Base-by-base conservation (phyloP, 768 basidiomycete genomes). In the Amanita inopinata region DNA sequence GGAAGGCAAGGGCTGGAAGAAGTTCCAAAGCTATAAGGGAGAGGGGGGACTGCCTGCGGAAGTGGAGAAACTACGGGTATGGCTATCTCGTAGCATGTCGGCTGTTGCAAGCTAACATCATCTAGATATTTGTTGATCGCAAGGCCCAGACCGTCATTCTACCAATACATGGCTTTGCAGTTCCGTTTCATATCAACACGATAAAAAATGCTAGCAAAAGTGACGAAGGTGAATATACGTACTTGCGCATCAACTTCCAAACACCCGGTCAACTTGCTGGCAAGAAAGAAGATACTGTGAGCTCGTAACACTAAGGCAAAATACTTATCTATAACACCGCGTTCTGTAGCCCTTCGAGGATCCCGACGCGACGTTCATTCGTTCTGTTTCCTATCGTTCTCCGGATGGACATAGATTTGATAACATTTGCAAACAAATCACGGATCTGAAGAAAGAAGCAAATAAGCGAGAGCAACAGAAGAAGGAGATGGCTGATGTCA, bases 181-280 rank as follows among this genome's bases (percentile, higher is more conserved):
- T 94, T 0, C 92, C 94, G 0, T 97, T 94, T 70, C 96, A 99
- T 57, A 93, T 98, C 63, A 94, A 94, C 56, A 91, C 91, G 1
- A 90, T 99, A 50, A 98, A 99, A 66, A 98, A 94, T 57, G 87
- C 84, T 22, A 92, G 86, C 69, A 98, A 98, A 67, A 96, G 78
- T 49, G 94, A 99, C 49, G 96, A 98, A 61, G 89, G 87, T 4
- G 91, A 98, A 38, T 87, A 82, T 58, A 93, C 92, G 0, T 90
- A 88, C 54, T 73, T 99, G 41, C 79, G 96, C 2, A 91, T 99
- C 61, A 98, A 98, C 63, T 97, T 98, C 67, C 92, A 97, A 60
- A 96, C 94, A 0, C 96, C 96, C 8, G 96, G 96, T 37, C 92
- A 97, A 56, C 78, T 97, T 18, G 85, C 91, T 0, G 94, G 96